phyloP scores from a whole-genome alignment of 768 basidiomycete species.

The Gymnopilus junonius region DNA sequence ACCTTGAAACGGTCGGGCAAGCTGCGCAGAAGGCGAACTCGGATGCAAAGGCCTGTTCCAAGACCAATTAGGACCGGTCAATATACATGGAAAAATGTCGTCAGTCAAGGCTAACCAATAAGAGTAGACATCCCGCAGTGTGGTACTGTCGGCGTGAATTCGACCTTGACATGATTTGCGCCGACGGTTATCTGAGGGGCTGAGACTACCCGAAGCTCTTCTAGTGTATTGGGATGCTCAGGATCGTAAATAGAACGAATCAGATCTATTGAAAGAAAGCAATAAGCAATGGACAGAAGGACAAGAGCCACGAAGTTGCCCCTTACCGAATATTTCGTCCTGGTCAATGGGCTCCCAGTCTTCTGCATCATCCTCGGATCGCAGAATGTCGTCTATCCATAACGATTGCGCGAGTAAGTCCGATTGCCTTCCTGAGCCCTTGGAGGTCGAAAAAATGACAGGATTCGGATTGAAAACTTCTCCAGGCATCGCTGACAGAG shows the following conservation, averaged over 20 bases:
- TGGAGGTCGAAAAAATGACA: constrained; percentile 67
- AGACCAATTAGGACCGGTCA: not conserved
- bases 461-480: constrained; percentile 92
- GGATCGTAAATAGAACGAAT: constrained; percentile 93
- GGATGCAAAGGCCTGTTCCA: constrained; percentile 84
- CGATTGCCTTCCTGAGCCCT: constrained; percentile 46
- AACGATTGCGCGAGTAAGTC: constrained; percentile 52
- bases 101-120: constrained; percentile 64
- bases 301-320: not conserved
- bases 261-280: constrained; percentile 58
- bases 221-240: constrained; percentile 92
- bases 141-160: constrained; percentile 97
- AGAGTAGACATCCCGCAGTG: constrained; percentile 98
- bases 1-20: constrained; percentile 94
- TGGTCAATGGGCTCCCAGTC: constrained; percentile 80
- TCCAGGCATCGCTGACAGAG: constrained; percentile 42
- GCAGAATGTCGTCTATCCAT: constrained; percentile 59
- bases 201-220: constrained; percentile 95
- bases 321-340: constrained; percentile 89
- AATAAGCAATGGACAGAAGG: constrained; percentile 1
- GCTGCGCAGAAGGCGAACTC: constrained; percentile 87
- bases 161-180: constrained; percentile 76
- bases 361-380: constrained; percentile 53
- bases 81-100: not conserved
- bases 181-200: constrained; percentile 73